A percentile compares a stretch with the other conserved stretches of the same genome.
Evolutionary conservation across 139 green algal genomes (phyloP).

Genomic region (Zygnema circumcarinatum): DNA sequence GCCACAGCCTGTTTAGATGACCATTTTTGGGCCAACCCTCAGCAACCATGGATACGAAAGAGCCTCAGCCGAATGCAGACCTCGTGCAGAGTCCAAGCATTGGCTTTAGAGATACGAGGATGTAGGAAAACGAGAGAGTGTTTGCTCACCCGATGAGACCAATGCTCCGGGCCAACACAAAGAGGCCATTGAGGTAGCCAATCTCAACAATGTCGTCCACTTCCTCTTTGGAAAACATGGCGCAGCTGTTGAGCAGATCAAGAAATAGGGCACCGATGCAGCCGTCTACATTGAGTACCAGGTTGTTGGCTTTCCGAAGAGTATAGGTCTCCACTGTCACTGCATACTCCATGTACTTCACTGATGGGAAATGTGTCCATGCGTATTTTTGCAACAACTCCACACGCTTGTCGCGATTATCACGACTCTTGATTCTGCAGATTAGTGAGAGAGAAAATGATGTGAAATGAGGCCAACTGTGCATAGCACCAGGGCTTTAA

Average conservation of each 20-base stretch:
- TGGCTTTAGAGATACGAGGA: no score
- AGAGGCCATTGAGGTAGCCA: constrained; percentile 94
- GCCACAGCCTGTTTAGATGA: no score
- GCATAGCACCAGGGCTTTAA: no score
- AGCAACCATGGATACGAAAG: no score
- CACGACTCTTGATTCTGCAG: constrained; percentile 89
- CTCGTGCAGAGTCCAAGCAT: no score
- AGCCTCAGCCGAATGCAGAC: no score
- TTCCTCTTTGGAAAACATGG: constrained; percentile 71
- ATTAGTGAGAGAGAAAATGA: not conserved
- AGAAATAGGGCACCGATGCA: constrained; percentile 94
- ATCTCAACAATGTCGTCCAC: constrained; percentile 81
- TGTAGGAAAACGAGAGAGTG: not conserved
- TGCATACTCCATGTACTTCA: constrained; percentile 89
- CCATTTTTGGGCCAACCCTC: no score
- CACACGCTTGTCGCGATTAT: constrained; percentile 94
- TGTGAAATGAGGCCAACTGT: no score
- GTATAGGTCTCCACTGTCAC: constrained; percentile 90
- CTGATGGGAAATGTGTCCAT: constrained; percentile 85
- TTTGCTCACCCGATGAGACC: constrained; percentile 79
- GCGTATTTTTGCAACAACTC: constrained; percentile 88
- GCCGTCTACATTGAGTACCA: constrained; percentile 88
- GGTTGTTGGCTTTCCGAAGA: constrained; percentile 87
- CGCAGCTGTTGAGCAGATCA: constrained; percentile 79
- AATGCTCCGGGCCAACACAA: constrained; percentile 91